A percentile compares a stretch with the other conserved stretches of the same genome.
Evolutionary conservation across 129 eudicot genomes (phyloP).

Genomic region (Logfia minima): DNA sequence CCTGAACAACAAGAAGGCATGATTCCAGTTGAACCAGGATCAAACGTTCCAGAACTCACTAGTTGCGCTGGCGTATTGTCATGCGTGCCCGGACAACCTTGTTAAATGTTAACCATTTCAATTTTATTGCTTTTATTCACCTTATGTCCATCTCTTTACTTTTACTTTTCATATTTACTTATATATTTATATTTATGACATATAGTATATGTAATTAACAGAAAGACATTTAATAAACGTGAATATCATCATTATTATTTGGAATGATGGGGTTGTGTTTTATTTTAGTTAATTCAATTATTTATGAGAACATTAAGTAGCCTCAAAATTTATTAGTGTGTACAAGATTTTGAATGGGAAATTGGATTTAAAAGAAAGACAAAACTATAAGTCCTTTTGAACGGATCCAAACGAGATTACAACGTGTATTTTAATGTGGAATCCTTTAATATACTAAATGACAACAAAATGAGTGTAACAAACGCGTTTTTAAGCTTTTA

Average conservation of each 20-base stretch:
- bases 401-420: no score
- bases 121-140: not conserved
- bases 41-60: slow-evolving; percentile 43
- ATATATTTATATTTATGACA: not conserved
- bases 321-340: no score
- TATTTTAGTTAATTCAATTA: no score
- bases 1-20: slow-evolving; percentile 18
- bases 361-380: no score
- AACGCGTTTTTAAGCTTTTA: no score
- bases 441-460: no score
- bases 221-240: not conserved
- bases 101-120: slow-evolving; percentile 27
- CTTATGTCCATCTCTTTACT: not conserved
- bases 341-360: no score
- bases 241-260: not conserved
- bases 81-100: slow-evolving; percentile 45
- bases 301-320: no score
- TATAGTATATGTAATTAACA: not conserved
- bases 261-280: not conserved
- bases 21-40: slow-evolving; percentile 47
- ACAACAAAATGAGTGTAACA: no score
- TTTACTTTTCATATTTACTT: not conserved
- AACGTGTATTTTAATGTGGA: no score
- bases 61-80: slow-evolving; percentile 53
- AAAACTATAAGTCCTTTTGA: no score